Percentiles rank a stretch among this genome's conserved stretches.
Conservation (phyloP, 345 rosid species). For the Euclidium syriacum region DNA sequence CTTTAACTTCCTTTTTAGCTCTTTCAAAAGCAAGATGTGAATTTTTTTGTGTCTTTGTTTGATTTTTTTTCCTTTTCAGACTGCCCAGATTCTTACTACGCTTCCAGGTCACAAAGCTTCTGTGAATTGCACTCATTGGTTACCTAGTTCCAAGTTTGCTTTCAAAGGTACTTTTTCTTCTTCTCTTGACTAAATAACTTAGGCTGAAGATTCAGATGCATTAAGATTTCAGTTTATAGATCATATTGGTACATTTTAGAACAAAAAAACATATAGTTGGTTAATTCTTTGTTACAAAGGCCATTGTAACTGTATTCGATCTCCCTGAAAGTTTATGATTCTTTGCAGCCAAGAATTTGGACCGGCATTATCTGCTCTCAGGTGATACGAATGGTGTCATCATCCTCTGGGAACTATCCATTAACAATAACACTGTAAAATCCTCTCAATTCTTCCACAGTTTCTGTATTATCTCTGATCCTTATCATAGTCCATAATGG, state of each 20-base stretch:
- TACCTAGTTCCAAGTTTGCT: slow-evolving; percentile 68
- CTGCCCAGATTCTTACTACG: slow-evolving; percentile 78
- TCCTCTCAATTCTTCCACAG: neutral
- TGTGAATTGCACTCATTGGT: slow-evolving; percentile 90
- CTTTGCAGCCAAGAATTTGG: slow-evolving; percentile 52
- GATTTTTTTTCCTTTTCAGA: slow-evolving; percentile 27
- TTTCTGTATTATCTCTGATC: too few species aligned
- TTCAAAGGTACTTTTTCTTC: slow-evolving; percentile 48
- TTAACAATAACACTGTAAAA: slow-evolving; percentile 48
- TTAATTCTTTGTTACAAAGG: neutral
- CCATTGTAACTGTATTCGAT: neutral
- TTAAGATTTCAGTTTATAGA: slow-evolving; percentile 2
- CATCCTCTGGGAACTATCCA: slow-evolving; percentile 72
- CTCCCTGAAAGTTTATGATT: neutral
- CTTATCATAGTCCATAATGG: too few species aligned
- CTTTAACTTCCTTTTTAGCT: neutral
- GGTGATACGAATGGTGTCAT: slow-evolving; percentile 77
- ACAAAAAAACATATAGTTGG: neutral
- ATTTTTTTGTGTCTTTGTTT: neutral
- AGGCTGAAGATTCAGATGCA: neutral
- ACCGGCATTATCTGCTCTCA: slow-evolving; percentile 65
- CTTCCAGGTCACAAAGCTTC: slow-evolving; percentile 82
- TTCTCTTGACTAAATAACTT: neutral
- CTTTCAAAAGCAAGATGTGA: neutral
- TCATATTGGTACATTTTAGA: too few species aligned